These are phyloP conservation scores for Malus orientalis DNA, from an alignment of 306 rosid species.

Conservation along the genomic window DNA sequence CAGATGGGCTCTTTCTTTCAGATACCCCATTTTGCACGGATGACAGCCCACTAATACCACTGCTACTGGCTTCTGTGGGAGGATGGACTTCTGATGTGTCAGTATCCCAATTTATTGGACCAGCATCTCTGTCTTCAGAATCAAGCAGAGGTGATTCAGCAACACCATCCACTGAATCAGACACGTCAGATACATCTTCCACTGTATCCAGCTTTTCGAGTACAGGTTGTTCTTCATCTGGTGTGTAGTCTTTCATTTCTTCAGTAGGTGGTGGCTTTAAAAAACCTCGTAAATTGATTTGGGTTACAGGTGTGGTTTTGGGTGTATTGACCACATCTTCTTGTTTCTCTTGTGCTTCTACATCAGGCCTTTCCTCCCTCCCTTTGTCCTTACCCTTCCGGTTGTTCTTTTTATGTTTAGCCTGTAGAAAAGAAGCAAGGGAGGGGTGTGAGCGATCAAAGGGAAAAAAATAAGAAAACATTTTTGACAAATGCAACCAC, in stretches of 20 bases:
- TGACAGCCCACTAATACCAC: constrained; percentile 43
- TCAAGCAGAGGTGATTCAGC: constrained; percentile 60
- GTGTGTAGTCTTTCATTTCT: constrained; percentile 44
- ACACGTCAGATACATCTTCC: constrained; percentile 74
- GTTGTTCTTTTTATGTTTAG: constrained; percentile 85
- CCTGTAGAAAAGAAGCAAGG: constrained; percentile 35
- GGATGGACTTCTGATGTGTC: constrained; percentile 90
- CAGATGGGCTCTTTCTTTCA: constrained; percentile 54
- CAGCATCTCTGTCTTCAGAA: constrained; percentile 86
- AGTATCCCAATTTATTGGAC: constrained; percentile 87
- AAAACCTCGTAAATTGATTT: too few species aligned
- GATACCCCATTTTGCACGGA: constrained; percentile 52
- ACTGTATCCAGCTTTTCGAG: constrained; percentile 54
- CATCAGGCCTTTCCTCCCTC: constrained; percentile 55
- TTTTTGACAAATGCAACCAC: background rate
- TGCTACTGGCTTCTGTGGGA: constrained; percentile 54
- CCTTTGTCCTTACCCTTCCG: constrained; percentile 81
- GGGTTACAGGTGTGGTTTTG: too few species aligned
- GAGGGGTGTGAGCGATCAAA: constrained; percentile 12
- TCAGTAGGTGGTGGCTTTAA: constrained; percentile 17
- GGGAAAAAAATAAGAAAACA: background rate
- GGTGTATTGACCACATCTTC: constrained; percentile 16
- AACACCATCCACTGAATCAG: constrained; percentile 79
- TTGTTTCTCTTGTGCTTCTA: constrained; percentile 36
- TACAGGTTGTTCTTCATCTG: constrained; percentile 45